Percentiles rank a stretch among this genome's conserved stretches.
Evolutionary conservation across 2,329 filamentous ascomycete species (phyloP).

Genomic region (Claviceps sp.): DNA sequence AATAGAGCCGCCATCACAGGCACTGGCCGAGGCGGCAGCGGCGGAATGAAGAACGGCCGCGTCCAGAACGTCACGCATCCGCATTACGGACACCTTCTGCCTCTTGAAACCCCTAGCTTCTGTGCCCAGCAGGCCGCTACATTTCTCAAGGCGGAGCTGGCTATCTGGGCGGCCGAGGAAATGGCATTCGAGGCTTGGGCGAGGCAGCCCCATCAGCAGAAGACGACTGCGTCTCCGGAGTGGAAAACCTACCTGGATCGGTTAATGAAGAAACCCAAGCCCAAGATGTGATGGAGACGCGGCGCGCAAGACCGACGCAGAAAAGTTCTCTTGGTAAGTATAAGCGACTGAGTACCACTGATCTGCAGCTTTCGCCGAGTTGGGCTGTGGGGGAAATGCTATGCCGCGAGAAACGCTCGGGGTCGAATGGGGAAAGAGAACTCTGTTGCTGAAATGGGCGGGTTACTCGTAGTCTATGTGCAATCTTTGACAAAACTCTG

Average conservation of each 20-base stretch:
- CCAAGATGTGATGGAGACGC: conserved; percentile 15
- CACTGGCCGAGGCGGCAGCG: conserved; percentile 51
- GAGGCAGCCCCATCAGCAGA: conserved; percentile 34
- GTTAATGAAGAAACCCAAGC: conserved; percentile 9
- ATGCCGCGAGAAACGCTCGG: too few relatives aligned
- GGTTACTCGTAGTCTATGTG: too few relatives aligned
- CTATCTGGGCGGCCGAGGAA: conserved; percentile 43
- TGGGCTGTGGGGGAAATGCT: too few relatives aligned
- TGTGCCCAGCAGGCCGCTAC: conserved; percentile 47
- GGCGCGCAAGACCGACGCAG: not conserved
- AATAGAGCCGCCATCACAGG: conserved; percentile 54
- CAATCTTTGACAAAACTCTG: too few relatives aligned
- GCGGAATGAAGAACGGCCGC: conserved; percentile 47
- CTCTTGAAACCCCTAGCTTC: conserved; percentile 61
- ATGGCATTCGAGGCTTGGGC: conserved; percentile 43
- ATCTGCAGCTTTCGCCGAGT: too few relatives aligned
- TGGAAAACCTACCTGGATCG: conserved; percentile 39
- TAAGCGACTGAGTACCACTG: too few relatives aligned
- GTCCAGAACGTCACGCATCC: conserved; percentile 54
- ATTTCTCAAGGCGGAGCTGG: conserved; percentile 45
- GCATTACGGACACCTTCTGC: conserved; percentile 63
- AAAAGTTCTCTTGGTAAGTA: not conserved
- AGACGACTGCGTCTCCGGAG: conserved; percentile 35
- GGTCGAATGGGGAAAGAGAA: too few relatives aligned
- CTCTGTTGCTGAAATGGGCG: too few relatives aligned